Percentiles rank a stretch among this genome's conserved stretches.
Evolutionary conservation across 2,329 filamentous ascomycete species (phyloP).

Genomic region (Pyricularia grisea): DNA sequence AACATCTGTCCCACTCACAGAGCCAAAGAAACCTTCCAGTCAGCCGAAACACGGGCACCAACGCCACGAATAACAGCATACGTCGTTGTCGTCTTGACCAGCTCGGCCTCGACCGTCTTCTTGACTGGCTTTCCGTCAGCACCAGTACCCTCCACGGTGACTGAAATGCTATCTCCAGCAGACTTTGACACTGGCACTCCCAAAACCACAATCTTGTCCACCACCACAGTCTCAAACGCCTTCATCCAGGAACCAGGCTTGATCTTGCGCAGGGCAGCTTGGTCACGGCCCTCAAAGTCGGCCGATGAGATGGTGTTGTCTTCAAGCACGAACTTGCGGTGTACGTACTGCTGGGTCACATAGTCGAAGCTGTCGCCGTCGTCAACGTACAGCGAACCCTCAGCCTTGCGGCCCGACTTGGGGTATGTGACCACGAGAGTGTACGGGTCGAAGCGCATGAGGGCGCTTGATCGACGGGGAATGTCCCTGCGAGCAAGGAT

Average conservation of each 20-base stretch:
- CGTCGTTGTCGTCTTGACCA: slow-evolving; percentile 34
- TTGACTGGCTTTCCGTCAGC: slow-evolving; percentile 39
- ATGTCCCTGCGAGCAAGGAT: slow-evolving; percentile 85
- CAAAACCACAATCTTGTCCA: slow-evolving; percentile 80
- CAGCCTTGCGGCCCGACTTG: slow-evolving; percentile 52
- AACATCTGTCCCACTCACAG: slow-evolving; percentile 9
- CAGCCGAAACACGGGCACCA: slow-evolving; percentile 39
- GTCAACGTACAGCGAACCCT: slow-evolving; percentile 81
- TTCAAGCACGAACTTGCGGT: slow-evolving; percentile 66
- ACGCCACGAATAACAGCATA: slow-evolving; percentile 45
- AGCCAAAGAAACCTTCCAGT: slow-evolving; percentile 37
- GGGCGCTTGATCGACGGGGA: slow-evolving; percentile 71
- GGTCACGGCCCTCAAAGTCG: slow-evolving; percentile 50
- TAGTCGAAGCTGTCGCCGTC: slow-evolving; percentile 92
- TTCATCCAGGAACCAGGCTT: slow-evolving; percentile 69
- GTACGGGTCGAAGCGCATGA: slow-evolving; percentile 94
- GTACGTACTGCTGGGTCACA: slow-evolving; percentile 76
- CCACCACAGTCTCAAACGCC: slow-evolving; percentile 64
- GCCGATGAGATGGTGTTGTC: slow-evolving; percentile 54
- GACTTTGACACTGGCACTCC: slow-evolving; percentile 69
- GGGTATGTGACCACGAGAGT: slow-evolving; percentile 73
- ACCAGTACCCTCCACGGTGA: slow-evolving; percentile 48
- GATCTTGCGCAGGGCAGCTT: slow-evolving; percentile 33
- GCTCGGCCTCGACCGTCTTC: slow-evolving; percentile 49
- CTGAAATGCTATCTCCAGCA: slow-evolving; percentile 52